Conservation (phyloP, 2,329 filamentous ascomycete species). For the Aspergillus pseudoglaucus region DNA sequence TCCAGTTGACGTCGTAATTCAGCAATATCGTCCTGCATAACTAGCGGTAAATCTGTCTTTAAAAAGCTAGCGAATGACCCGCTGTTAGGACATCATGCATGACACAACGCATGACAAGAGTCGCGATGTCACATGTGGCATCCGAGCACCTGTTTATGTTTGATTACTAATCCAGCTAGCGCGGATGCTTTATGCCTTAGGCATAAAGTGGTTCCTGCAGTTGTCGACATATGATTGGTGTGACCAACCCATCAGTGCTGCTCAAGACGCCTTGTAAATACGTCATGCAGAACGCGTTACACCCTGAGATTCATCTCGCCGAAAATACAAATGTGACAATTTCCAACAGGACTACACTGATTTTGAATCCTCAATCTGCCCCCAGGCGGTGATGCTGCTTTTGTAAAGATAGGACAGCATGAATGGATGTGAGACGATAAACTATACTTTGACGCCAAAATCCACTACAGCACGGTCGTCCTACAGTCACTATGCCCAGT, state of each 20-base stretch:
- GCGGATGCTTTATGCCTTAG: no score
- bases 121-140: no score
- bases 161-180: no score
- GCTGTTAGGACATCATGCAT: neutral
- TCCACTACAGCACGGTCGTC: neutral
- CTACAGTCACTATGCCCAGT: neutral
- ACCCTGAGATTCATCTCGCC: neutral
- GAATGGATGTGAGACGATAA: neutral
- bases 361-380: neutral
- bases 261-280: neutral
- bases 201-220: no score
- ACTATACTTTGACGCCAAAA: no score
- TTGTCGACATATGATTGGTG: no score
- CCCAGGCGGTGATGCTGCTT: neutral
- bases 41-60: neutral
- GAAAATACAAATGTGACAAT: neutral
- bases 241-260: neutral
- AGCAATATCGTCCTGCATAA: neutral
- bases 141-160: no score
- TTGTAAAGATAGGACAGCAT: neutral
- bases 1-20: conserved; percentile 1
- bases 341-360: neutral
- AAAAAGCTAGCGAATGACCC: neutral
- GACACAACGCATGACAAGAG: no score
- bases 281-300: neutral